These are phyloP conservation scores for Physcomitrellopsis africana DNA, from an alignment of 225 moss, liverwort and hornwort genomes.

Conservation along the genomic window DNA sequence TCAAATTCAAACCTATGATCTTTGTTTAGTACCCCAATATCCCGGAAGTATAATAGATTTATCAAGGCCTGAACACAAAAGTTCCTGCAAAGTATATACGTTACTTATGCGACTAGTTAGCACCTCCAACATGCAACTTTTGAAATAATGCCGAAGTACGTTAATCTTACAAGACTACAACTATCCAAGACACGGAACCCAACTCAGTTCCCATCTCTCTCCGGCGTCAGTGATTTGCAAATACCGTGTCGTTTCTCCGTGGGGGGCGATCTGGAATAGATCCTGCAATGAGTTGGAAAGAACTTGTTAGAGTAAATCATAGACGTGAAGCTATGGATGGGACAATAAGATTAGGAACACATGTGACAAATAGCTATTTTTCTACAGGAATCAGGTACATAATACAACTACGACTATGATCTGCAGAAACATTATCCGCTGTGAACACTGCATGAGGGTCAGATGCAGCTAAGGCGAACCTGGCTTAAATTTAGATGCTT, in stretches of 20 bases:
- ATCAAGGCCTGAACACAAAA: too few species aligned
- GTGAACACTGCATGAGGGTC: not conserved
- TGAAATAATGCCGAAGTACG: slow-evolving; percentile 1
- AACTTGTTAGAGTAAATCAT: slow-evolving; percentile 7
- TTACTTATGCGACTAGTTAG: too few species aligned
- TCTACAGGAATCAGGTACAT: not conserved
- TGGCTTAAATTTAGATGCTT: slow-evolving; percentile 98
- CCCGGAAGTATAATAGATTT: too few species aligned
- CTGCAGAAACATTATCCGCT: not conserved
- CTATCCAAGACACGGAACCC: not conserved
- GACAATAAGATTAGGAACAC: not conserved
- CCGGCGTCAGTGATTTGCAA: slow-evolving; percentile 67
- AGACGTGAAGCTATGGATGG: not conserved
- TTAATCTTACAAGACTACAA: slow-evolving; percentile 2
- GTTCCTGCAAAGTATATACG: too few species aligned
- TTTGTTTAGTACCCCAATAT: too few species aligned
- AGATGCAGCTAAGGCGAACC: slow-evolving; percentile 44
- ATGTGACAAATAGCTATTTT: not conserved
- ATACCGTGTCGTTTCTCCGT: slow-evolving; percentile 84
- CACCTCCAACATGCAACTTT: slow-evolving; percentile 2
- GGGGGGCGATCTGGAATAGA: slow-evolving; percentile 94
- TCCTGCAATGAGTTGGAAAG: slow-evolving; percentile 54
- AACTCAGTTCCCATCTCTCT: not conserved
- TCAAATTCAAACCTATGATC: too few species aligned
- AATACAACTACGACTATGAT: not conserved